These are phyloP conservation scores for Pugionium cornutum DNA, from an alignment of 345 rosid genomes.

Conservation along the genomic window DNA sequence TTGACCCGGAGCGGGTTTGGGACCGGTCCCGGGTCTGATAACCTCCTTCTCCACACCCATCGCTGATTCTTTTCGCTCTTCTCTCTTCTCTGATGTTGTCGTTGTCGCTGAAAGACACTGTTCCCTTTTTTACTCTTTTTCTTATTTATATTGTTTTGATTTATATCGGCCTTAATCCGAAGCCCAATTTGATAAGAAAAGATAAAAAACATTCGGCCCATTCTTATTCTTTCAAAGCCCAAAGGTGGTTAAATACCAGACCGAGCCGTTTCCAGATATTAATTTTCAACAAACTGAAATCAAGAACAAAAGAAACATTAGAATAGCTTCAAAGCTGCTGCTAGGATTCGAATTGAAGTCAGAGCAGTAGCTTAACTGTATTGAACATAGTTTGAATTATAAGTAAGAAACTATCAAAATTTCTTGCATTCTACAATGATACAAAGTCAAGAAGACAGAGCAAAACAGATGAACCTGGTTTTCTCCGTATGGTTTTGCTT, in stretches of 20 bases:
- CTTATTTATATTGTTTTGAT: no score
- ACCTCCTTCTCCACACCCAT: slow-evolving; percentile 69
- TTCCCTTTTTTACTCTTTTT: no score
- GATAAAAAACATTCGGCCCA: no score
- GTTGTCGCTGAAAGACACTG: neutral
- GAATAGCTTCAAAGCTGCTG: neutral
- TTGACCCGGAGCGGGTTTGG: slow-evolving; percentile 59
- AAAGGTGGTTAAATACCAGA: no score
- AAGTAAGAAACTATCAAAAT: neutral
- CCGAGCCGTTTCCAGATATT: no score
- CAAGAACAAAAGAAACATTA: neutral
- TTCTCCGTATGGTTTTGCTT: slow-evolving; percentile 12
- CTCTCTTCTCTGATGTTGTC: neutral
- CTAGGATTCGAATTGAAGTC: neutral
- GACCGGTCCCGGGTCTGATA: slow-evolving; percentile 55
- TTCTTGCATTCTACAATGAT: slow-evolving; percentile 1
- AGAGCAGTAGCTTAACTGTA: neutral
- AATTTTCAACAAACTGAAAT: no score
- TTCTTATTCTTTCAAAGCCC: no score
- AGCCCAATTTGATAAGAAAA: no score
- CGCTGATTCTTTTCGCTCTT: neutral
- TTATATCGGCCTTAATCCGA: no score
- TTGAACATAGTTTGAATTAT: no score
- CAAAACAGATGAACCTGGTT: slow-evolving; percentile 19
- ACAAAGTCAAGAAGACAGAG: slow-evolving; percentile 10